Evolutionary conservation across 805 yeast genomes (phyloP).

Genomic region (Suhomyces xylopsoci): DNA sequence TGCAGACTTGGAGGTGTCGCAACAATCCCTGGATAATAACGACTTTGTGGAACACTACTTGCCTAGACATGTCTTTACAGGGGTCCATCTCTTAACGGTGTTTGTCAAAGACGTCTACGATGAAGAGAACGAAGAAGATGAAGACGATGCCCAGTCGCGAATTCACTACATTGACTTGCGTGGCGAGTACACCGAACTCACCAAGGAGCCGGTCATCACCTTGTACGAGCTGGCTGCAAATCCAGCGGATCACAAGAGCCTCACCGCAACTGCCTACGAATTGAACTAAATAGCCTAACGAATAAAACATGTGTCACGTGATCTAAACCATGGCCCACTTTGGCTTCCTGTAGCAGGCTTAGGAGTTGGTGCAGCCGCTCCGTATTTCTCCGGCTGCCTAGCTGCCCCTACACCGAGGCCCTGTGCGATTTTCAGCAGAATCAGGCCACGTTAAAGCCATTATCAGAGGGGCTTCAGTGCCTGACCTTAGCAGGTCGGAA

Average conservation of each 20-base stretch:
- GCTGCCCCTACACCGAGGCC: background rate
- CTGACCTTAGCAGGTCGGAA: background rate
- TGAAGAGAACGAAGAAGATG: conserved; percentile 46
- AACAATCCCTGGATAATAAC: conserved; percentile 27
- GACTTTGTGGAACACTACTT: conserved; percentile 78
- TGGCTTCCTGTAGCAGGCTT: background rate
- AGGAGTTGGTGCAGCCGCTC: background rate
- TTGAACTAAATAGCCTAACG: background rate
- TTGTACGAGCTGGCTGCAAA: conserved; percentile 90
- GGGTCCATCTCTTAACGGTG: conserved; percentile 62
- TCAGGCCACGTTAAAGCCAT: background rate
- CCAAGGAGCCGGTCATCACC: conserved; percentile 69
- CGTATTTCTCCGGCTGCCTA: background rate
- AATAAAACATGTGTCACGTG: background rate
- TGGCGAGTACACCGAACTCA: conserved; percentile 60
- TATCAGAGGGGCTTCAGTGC: background rate
- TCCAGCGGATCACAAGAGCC: conserved; percentile 73
- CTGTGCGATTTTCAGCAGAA: background rate
- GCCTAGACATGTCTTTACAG: conserved; percentile 72
- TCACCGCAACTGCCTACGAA: conserved; percentile 10
- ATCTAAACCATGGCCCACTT: background rate
- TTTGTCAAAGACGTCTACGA: conserved; percentile 57
- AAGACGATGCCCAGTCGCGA: conserved; percentile 48
- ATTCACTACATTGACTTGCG: conserved; percentile 74
- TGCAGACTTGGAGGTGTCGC: conserved; percentile 37